Evolutionary conservation across 2,329 filamentous ascomycete genomes (phyloP), one percentile per base, ranked within the genome.

Genomic region (Clonostachys sp.): DNA sequence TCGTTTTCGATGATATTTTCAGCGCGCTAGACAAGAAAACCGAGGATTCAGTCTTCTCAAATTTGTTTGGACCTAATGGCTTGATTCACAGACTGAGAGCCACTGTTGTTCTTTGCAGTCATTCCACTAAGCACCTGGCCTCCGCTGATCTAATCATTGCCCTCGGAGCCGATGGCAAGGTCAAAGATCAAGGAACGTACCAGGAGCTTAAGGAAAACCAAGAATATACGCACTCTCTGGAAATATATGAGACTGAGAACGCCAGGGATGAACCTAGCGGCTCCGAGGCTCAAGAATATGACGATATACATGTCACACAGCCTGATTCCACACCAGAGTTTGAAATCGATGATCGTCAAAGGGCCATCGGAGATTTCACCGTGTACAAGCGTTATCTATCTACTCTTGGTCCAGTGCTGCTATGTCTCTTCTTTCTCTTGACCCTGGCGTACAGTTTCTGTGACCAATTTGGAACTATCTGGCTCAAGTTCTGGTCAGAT

Each of bases 101-200:
- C 2, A 76, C 73, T 2, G 67, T 70, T 1, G 48, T 80, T 1
- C 57, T 79, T 3, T 60, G 64, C 39, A 65, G 60, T 1, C 63
- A 68, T 41, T 62, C 62, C 0, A 51, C 64, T 5, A 53, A 57
- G 0, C 58, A 62, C 41, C 46, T 71, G 5, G 59, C 63, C 1
- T 53, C 54, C 36, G 70, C 61, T 47, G 72, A 80, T 41, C 68
- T 74, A 33, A 69, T 80, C 8, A 67, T 80, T 38, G 72, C 68
- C 0, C 63, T 81, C 0, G 66, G 65, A 0, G 24, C 24, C 24
- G 64, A 67, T 10, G 74, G 75, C 0, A 62, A 53, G 0, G 50
- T 78, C 2, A 57, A 70, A 1, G 74, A 79, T 35, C 67, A 78
- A 35, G 64, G 65, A 0, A 46, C 41, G 5, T 64, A 63, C 44